A percentile compares a stretch with the other conserved stretches of the same genome.
These are phyloP conservation scores for Candida odintsovae DNA, from an alignment of 805 yeast genomes.

Conservation along the genomic window DNA sequence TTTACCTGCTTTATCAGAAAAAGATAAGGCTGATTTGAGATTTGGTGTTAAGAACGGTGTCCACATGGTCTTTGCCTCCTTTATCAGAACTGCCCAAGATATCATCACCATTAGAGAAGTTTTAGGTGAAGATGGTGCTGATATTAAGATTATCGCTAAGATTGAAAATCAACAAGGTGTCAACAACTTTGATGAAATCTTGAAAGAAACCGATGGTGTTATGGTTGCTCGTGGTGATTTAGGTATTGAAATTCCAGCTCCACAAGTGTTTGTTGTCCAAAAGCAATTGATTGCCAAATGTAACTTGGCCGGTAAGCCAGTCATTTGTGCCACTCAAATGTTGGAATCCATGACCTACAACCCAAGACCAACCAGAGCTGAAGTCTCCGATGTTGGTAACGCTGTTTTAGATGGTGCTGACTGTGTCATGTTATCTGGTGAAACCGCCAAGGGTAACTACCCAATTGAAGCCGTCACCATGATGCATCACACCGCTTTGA, in stretches of 20 bases:
- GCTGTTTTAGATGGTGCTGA: conserved; percentile 99
- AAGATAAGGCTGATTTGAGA: conserved; percentile 85
- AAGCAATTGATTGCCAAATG: conserved; percentile 98
- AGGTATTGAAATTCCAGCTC: conserved; percentile 99
- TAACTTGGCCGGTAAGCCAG: conserved; percentile 99
- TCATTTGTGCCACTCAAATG: conserved; percentile 99
- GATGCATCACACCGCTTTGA: conserved; percentile 97
- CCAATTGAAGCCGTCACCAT: conserved; percentile 96
- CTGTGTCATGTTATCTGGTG: conserved; percentile 99
- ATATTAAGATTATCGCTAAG: conserved; percentile 94
- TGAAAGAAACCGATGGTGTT: conserved; percentile 94
- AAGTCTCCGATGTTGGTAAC: conserved; percentile 98
- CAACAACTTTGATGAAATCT: conserved; percentile 96
- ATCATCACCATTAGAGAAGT: conserved; percentile 87
- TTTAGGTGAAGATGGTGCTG: conserved; percentile 94
- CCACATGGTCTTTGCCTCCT: conserved; percentile 98
- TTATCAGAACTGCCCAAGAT: conserved; percentile 92
- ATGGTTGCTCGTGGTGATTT: conserved; percentile 99
- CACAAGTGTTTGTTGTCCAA: conserved; percentile 97
- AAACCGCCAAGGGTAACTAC: conserved; percentile 99
- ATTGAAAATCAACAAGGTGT: conserved; percentile 99
- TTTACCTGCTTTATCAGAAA: conserved; percentile 95
- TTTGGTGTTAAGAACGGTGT: conserved; percentile 98
- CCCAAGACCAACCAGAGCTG: conserved; percentile 99
- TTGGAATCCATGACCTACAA: conserved; percentile 98